phyloP scores from a whole-genome alignment of 208 protist species.

The Wallacemonas collosoma region DNA sequence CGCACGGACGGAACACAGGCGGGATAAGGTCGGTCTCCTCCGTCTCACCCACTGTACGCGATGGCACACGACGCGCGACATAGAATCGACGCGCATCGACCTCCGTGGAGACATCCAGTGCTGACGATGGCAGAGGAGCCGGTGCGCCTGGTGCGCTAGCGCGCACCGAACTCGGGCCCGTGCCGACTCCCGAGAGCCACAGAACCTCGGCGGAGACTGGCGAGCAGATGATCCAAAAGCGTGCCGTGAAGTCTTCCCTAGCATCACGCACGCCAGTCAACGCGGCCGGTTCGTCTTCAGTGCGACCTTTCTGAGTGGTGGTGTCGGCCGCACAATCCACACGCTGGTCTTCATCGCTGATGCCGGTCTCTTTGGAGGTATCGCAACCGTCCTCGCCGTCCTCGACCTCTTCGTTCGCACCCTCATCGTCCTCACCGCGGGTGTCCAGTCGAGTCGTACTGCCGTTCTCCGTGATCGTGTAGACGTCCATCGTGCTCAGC shows the following conservation, averaged over 20 bases:
- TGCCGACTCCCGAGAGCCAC: not conserved
- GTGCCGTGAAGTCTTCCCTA: not conserved
- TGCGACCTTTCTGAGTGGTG: no score
- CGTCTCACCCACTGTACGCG: not conserved
- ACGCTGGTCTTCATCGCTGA: no score
- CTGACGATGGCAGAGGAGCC: not conserved
- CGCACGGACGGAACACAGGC: not conserved
- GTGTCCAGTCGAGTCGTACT: no score
- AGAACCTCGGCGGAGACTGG: not conserved
- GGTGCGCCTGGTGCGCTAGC: not conserved
- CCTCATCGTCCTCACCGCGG: not conserved
- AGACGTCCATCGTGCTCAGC: not conserved
- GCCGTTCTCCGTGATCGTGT: constrained; percentile 7
- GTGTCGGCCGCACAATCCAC: no score
- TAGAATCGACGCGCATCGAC: not conserved
- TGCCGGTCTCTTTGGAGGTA: no score
- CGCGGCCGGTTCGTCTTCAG: not conserved
- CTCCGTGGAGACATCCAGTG: not conserved
- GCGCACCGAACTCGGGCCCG: not conserved
- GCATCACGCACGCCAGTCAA: not conserved
- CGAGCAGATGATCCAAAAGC: constrained; percentile 8
- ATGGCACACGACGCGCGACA: not conserved
- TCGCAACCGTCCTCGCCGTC: not conserved
- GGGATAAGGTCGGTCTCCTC: not conserved
- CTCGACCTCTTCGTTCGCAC: not conserved